Evolutionary conservation across 2,329 filamentous ascomycete species (phyloP).

Genomic region (Aspergillus sp.): DNA sequence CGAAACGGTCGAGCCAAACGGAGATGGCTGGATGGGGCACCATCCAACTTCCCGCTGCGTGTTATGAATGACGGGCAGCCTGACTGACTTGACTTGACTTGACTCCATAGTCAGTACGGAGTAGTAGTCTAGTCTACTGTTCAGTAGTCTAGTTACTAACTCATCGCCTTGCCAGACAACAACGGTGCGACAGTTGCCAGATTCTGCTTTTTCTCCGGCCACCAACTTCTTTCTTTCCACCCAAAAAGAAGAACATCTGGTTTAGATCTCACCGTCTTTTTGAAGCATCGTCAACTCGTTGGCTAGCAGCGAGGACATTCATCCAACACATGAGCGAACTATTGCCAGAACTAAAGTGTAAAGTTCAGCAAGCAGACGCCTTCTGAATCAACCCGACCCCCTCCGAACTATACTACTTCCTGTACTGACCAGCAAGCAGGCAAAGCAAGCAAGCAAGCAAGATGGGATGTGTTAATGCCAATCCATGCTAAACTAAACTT

Average conservation of each 20-base stretch:
- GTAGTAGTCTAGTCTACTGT: no score
- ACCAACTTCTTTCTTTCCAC: no score
- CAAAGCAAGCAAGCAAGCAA: not conserved
- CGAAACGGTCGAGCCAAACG: conserved; percentile 9
- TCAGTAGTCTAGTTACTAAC: not conserved
- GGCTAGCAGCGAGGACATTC: not conserved
- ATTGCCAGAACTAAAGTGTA: not conserved
- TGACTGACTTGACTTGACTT: not conserved
- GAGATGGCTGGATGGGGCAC: conserved; percentile 5
- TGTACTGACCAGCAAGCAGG: not conserved
- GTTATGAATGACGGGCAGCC: not conserved
- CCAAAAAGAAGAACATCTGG: not conserved
- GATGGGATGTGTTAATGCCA: no score
- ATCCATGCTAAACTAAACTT: no score
- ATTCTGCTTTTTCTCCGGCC: not conserved
- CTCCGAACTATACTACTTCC: not conserved
- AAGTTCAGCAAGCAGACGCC: conserved; percentile 2
- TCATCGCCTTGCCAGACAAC: not conserved
- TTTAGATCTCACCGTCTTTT: not conserved
- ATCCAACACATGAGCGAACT: not conserved
- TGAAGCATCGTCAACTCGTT: not conserved
- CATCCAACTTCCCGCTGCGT: not conserved
- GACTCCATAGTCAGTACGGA: no score
- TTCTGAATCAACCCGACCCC: conserved; percentile 4
- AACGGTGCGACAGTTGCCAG: not conserved